Evolutionary conservation across 2,329 filamentous ascomycete genomes (phyloP), one percentile per base, ranked within the genome.

Genomic region (Exophiala sideris): DNA sequence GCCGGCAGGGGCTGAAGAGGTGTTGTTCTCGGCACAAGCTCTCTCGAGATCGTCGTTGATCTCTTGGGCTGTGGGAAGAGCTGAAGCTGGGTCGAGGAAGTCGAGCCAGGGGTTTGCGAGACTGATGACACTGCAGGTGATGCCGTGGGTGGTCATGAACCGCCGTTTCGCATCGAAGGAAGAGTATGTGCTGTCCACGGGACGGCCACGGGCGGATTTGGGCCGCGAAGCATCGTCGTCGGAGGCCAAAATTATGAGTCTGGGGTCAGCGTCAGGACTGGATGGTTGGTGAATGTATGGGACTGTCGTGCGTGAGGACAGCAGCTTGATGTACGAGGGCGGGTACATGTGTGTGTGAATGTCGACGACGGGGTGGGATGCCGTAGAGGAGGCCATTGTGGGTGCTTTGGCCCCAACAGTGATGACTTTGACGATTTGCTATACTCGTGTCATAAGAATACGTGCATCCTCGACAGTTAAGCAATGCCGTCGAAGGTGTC

Each of bases 91-190:
- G 0, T 76, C 71, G 0, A 96, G 73, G 67, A 95, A 96, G 71
- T 96, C 91, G 2, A 96, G 80, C 91, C 91, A 96, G 0, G 91
- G 91, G 67, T 96, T 96, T 11, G 91, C 91, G 18, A 96, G 83
- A 0, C 89, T 94, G 59, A 96, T 84, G 47, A 96, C 88, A 1
- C 88, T 94, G 60, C 87, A 84, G 70, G 87, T 81, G 68, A 96
- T 96, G 49, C 76, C 76, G 72, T 96, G 91, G 12, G 79, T 81
- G 68, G 90, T 80, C 91, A 96, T 96, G 73, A 96, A 96, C 45
- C 83, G 79, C 11, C 96, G 78, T 67, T 96, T 96, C 63, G 89
- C 79, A 12, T 77, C 73, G 54, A 95, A 85, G 41, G 89, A 88
- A 58, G 86, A 89, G 76, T 92, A 96, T 65, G 91, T 88, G 1